Evolutionary conservation across 306 rosid species (phyloP), one percentile per base, ranked within the genome.

Genomic region (Ceratonia siliqua): DNA sequence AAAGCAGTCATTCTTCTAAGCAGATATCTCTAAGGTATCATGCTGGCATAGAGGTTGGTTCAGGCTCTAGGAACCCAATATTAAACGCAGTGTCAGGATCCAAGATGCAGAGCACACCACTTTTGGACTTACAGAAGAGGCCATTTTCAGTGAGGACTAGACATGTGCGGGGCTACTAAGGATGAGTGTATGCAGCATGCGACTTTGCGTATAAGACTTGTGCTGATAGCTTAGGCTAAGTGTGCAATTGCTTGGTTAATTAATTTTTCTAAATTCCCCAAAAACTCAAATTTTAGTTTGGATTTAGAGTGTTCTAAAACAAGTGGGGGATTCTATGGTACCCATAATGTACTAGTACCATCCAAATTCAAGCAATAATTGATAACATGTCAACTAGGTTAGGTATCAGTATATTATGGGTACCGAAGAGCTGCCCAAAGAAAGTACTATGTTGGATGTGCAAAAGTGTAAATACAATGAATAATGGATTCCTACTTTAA

Each of bases 121-220:
- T 73, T 21, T 8, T 83, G 68, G 87, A 83, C 81, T 27, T 87
- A 27, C 78, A 80, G 63, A 88, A 80, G 76, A 79, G 62, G 73
- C 91, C 91, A 36, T 72, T 88, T 25, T 91, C 97, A n/a, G 86
- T 72, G 79, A 85, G 88, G 72, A 82, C 77, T 20, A 77, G 75
- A 81, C 71, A 53, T 36, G 76, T 71, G 14, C 67, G 76, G 20
- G 84, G 79, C 13, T 63, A 73, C 52, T 80, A 39, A 63, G 74
- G 25, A 2, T 12, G 48, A 3, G 32, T 4, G 22, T 50, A 32
- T 66, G 8, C 54, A 43, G 18, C 56, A 24, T 28, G 39, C 12
- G 24, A 78, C 46, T 39, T 46, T 79, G 79, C 65, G 5, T 65
- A 28, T 81, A 33, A 45, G 41, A 15, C 36, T 45, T 67, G 73